phyloP scores from a whole-genome alignment of 2,329 filamentous ascomycete species.

The Nemania sp. region DNA sequence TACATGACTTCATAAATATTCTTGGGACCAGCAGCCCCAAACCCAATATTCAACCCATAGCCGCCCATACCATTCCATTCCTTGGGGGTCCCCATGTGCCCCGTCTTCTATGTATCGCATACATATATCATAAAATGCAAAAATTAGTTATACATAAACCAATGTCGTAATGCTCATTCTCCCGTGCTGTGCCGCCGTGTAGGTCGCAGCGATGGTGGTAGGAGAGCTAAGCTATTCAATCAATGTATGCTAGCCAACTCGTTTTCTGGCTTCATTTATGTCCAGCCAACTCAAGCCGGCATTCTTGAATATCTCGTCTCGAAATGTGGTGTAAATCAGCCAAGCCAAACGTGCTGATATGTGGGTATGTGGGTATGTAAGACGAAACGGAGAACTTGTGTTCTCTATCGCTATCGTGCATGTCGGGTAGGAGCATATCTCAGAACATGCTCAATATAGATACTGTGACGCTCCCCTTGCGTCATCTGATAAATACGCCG shows the following conservation, averaged over 20 bases:
- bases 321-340: too few species aligned
- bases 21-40: background rate
- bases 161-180: conserved; percentile 2
- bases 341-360: too few species aligned
- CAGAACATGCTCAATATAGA: too few species aligned
- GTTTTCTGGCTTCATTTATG: too few species aligned
- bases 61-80: background rate
- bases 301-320: too few species aligned
- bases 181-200: background rate
- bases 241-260: background rate
- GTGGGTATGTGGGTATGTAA: too few species aligned
- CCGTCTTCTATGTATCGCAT: background rate
- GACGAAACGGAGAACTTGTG: too few species aligned
- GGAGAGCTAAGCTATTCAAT: background rate
- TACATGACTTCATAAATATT: conserved; percentile 19
- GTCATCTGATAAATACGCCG: background rate
- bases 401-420: too few species aligned
- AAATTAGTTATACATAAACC: conserved; percentile 1
- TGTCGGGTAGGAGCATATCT: too few species aligned
- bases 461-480: too few species aligned
- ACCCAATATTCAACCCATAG: background rate
- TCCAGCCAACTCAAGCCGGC: too few species aligned
- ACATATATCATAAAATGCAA: conserved; percentile 9
- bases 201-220: background rate
- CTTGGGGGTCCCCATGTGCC: background rate